Evolutionary conservation across 2,329 filamentous ascomycete species (phyloP).

Genomic region (Penicillium crustosum): DNA sequence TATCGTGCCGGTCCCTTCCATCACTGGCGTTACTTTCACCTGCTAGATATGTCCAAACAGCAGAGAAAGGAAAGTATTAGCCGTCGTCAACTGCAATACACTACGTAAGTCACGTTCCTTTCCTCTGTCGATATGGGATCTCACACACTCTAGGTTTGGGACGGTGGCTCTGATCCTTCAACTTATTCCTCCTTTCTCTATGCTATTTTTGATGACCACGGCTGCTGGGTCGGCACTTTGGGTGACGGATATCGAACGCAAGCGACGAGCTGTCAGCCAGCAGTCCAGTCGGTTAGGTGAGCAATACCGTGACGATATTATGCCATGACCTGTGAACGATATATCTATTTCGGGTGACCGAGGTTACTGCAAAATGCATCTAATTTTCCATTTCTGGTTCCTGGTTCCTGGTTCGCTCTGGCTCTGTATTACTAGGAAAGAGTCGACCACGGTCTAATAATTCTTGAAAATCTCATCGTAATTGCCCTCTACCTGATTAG

Average conservation of each 20-base stretch:
- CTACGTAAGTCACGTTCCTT: slow-evolving; percentile 58
- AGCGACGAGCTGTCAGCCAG: slow-evolving; percentile 36
- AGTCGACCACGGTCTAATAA: not conserved
- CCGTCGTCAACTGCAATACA: slow-evolving; percentile 74
- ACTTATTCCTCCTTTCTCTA: slow-evolving; percentile 85
- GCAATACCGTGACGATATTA: slow-evolving; percentile 41
- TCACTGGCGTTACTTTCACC: slow-evolving; percentile 85
- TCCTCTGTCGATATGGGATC: not conserved
- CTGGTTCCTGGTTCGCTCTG: not conserved
- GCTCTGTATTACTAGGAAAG: not conserved
- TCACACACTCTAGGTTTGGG: slow-evolving; percentile 62
- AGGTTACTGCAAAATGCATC: not conserved
- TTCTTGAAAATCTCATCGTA: not conserved
- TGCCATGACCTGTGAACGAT: slow-evolving; percentile 18
- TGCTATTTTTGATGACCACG: slow-evolving; percentile 89
- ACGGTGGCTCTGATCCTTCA: slow-evolving; percentile 80
- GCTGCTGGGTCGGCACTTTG: slow-evolving; percentile 83
- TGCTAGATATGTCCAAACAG: slow-evolving; percentile 71
- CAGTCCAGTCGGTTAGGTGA: slow-evolving; percentile 21
- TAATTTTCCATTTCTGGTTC: not conserved
- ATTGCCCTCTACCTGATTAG: not conserved
- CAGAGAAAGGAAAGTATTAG: slow-evolving; percentile 70
- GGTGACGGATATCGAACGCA: slow-evolving; percentile 74
- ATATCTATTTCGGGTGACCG: not conserved
- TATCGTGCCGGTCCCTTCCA: slow-evolving; percentile 83